Conservation (phyloP, 495 filamentous ascomycete genomes). For the Hamigera avellanea region DNA sequence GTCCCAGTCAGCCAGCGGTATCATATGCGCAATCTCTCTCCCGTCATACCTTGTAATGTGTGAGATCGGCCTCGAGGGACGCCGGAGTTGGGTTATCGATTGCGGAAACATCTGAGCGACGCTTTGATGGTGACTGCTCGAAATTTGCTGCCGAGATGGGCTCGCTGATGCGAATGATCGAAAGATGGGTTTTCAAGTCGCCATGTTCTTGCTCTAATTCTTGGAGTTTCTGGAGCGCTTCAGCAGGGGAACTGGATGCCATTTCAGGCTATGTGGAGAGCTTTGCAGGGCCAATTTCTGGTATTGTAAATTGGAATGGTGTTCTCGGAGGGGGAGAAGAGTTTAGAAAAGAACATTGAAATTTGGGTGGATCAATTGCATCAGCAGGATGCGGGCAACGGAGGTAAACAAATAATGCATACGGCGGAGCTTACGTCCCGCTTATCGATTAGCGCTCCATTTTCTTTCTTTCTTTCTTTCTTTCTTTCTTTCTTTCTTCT, state of each 20-base stretch:
- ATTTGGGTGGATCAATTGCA: too few relatives aligned
- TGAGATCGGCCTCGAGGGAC: slow-evolving; percentile 71
- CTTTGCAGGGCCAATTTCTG: slow-evolving; percentile 2
- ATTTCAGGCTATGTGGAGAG: slow-evolving; percentile 11
- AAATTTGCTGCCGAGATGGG: slow-evolving; percentile 43
- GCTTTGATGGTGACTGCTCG: slow-evolving; percentile 26
- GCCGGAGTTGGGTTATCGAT: slow-evolving; percentile 61
- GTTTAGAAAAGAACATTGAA: too few relatives aligned
- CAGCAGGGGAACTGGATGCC: slow-evolving; percentile 12
- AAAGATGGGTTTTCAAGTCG: slow-evolving; percentile 38
- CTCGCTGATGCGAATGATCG: slow-evolving; percentile 66
- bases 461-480: too few relatives aligned
- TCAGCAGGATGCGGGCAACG: slow-evolving; percentile 4
- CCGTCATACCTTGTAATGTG: slow-evolving; percentile 59
- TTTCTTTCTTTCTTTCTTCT: too few relatives aligned
- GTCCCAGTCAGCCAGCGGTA: not conserved
- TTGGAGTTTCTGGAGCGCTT: slow-evolving; percentile 26
- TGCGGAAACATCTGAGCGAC: slow-evolving; percentile 62
- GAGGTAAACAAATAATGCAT: slow-evolving; percentile 17
- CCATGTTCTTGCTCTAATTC: slow-evolving; percentile 36
- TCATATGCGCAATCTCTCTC: not conserved
- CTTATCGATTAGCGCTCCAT: too few relatives aligned
- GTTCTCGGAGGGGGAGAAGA: too few relatives aligned
- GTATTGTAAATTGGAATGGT: too few relatives aligned
- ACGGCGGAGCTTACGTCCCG: too few relatives aligned